phyloP scores from a whole-genome alignment of 2,329 filamentous ascomycete genomes.

The Blumeriella jaapii region DNA sequence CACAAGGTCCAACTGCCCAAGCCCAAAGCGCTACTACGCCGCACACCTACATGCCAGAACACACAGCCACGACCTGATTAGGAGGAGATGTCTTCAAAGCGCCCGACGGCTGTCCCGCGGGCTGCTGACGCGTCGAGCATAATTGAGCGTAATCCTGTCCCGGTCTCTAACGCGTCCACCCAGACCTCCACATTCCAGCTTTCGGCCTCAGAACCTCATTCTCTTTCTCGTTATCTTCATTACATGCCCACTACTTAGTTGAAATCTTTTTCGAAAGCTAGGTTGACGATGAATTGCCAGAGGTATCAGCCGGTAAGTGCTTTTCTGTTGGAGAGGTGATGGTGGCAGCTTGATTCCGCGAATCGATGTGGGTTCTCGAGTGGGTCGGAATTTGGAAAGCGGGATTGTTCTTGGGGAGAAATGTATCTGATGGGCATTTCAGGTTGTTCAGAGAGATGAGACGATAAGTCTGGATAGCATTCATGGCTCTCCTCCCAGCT shows the following conservation, averaged over 20 bases:
- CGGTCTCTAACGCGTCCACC: conserved; percentile 2
- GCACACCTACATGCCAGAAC: too few relatives aligned
- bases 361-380: too few relatives aligned
- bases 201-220: conserved; percentile 2
- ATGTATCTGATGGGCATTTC: neutral
- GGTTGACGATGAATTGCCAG: conserved; percentile 16
- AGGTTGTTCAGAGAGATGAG: conserved; percentile 19
- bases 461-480: conserved; percentile 19
- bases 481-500: conserved; percentile 6
- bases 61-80: too few relatives aligned
- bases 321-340: neutral
- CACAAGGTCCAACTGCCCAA: too few relatives aligned
- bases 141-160: conserved; percentile 5
- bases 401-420: neutral
- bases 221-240: neutral
- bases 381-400: too few relatives aligned
- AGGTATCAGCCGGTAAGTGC: conserved; percentile 21
- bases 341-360: too few relatives aligned
- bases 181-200: neutral
- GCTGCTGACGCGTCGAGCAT: conserved; percentile 12
- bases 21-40: too few relatives aligned
- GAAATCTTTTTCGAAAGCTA: neutral
- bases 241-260: neutral
- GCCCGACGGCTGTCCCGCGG: too few relatives aligned
- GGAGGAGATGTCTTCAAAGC: too few relatives aligned